Conservation (phyloP, 2,329 filamentous ascomycete species). For the Claviceps sorghi region DNA sequence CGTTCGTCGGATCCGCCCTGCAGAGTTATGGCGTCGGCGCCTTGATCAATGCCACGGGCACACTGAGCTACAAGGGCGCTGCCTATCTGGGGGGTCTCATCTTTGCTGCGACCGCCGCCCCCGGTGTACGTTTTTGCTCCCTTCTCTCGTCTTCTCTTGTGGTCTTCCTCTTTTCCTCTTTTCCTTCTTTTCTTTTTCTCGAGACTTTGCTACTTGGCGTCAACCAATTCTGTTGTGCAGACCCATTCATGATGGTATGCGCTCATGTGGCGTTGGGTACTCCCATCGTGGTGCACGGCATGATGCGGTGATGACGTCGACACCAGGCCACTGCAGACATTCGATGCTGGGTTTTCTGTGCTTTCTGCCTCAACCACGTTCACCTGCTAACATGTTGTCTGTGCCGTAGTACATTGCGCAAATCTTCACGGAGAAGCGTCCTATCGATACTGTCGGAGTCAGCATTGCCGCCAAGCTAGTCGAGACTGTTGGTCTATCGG, state of each 20-base stretch:
- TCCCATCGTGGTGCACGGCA: neutral
- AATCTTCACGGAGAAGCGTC: constrained; percentile 80
- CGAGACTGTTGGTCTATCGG: constrained; percentile 80
- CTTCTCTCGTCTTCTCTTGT: neutral
- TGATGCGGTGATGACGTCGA: constrained; percentile 1
- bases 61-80: constrained; percentile 91
- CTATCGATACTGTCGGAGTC: constrained; percentile 78
- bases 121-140: constrained; percentile 44
- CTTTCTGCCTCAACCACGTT: neutral
- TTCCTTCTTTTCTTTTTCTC: neutral
- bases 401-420: constrained; percentile 61
- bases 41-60: constrained; percentile 87
- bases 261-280: neutral
- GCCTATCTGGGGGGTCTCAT: constrained; percentile 83
- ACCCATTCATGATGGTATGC: neutral
- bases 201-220: neutral
- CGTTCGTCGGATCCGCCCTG: constrained; percentile 72
- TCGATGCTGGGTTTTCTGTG: neutral
- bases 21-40: constrained; percentile 84
- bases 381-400: neutral
- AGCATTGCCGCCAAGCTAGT: constrained; percentile 71
- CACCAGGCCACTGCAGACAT: neutral
- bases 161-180: neutral
- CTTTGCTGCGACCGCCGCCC: constrained; percentile 82
- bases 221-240: neutral